Evolutionary conservation across 768 basidiomycete species (phyloP).

Genomic region (Tephrocybe sp.): DNA sequence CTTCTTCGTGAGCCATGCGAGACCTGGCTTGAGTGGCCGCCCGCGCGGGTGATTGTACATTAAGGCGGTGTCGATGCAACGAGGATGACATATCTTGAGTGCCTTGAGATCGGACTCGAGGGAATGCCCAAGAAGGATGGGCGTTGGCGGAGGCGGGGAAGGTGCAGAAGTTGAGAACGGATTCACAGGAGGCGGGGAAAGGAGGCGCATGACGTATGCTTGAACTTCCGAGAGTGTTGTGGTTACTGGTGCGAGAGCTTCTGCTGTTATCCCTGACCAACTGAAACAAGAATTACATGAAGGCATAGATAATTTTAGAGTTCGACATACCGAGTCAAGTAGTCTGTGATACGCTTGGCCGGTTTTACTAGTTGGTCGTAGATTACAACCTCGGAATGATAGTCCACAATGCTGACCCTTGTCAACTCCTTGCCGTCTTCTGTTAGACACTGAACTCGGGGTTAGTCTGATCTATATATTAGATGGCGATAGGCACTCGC

Average conservation of each 20-base stretch:
- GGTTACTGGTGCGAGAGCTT: slow-evolving; percentile 63
- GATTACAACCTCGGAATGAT: slow-evolving; percentile 63
- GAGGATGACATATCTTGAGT: slow-evolving; percentile 81
- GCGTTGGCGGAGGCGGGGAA: slow-evolving; percentile 41
- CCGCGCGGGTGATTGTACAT: slow-evolving; percentile 93
- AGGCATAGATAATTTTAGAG: not conserved
- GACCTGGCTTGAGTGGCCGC: slow-evolving; percentile 88
- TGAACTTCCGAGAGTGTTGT: slow-evolving; percentile 85
- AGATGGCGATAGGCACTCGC: slow-evolving; percentile 40
- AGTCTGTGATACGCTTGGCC: slow-evolving; percentile 79
- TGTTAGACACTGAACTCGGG: slow-evolving; percentile 70
- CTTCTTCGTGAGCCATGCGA: slow-evolving; percentile 96
- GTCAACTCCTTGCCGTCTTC: slow-evolving; percentile 90
- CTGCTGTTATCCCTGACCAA: slow-evolving; percentile 92
- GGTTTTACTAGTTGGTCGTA: slow-evolving; percentile 94
- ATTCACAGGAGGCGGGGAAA: slow-evolving; percentile 49
- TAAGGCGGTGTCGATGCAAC: slow-evolving; percentile 90
- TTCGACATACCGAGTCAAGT: slow-evolving; percentile 76
- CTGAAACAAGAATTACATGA: not conserved
- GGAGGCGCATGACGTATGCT: slow-evolving; percentile 58
- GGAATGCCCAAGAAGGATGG: slow-evolving; percentile 92
- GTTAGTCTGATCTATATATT: not conserved
- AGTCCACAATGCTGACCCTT: slow-evolving; percentile 83
- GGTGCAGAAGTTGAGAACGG: slow-evolving; percentile 38
- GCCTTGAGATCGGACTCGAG: slow-evolving; percentile 93